Conservation (phyloP, 768 basidiomycete species). For the Suillus subalutaceus region DNA sequence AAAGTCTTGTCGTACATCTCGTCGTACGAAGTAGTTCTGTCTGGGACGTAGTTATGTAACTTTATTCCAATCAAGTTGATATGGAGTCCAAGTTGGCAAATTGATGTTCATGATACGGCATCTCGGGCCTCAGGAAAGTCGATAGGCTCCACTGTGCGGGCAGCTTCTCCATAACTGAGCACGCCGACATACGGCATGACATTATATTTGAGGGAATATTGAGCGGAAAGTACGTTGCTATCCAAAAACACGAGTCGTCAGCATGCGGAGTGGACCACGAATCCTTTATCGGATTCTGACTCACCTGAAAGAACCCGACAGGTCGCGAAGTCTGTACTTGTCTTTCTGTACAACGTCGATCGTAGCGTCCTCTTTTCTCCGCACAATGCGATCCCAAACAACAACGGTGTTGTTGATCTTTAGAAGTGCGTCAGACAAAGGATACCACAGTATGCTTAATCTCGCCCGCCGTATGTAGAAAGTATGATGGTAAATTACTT, state of each 20-base stretch:
- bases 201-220: slow-evolving; percentile 83
- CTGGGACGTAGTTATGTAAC: slow-evolving; percentile 23
- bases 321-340: slow-evolving; percentile 83
- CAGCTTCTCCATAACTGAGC: slow-evolving; percentile 77
- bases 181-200: slow-evolving; percentile 89
- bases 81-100: background rate
- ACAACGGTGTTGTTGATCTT: slow-evolving; percentile 79
- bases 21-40: slow-evolving; percentile 7
- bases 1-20: slow-evolving; percentile 2
- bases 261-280: slow-evolving; percentile 12
- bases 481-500: slow-evolving; percentile 32
- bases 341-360: slow-evolving; percentile 65
- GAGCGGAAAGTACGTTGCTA: slow-evolving; percentile 66
- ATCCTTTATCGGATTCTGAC: slow-evolving; percentile 33
- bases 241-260: slow-evolving; percentile 20
- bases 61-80: background rate
- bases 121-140: slow-evolving; percentile 36
- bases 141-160: slow-evolving; percentile 43
- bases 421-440: slow-evolving; percentile 15
- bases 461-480: background rate
- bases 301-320: slow-evolving; percentile 74
- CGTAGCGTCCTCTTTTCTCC: slow-evolving; percentile 74
- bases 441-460: background rate
- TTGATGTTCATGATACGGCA: slow-evolving; percentile 27
- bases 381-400: slow-evolving; percentile 90